A percentile compares a stretch with the other conserved stretches of the same genome.
Conservation (phyloP, 1,284 basidiomycete species). For the Melampsora americana region DNA sequence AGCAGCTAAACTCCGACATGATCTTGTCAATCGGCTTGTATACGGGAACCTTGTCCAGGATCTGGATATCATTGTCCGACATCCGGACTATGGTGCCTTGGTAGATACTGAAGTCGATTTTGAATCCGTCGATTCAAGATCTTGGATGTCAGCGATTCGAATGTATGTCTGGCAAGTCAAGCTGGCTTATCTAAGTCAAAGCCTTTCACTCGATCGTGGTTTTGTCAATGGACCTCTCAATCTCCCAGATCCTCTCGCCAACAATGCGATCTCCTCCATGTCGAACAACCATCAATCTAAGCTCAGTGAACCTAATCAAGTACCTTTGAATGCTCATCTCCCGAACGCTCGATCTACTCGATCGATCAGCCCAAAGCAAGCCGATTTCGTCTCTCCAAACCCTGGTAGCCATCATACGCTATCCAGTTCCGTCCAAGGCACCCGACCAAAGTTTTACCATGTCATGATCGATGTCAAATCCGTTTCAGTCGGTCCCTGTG, state of each 20-base stretch:
- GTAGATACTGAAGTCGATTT: constrained; percentile 70
- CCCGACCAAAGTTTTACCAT: constrained; percentile 71
- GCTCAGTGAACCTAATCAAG: constrained; percentile 42
- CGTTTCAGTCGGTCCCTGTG: constrained; percentile 83
- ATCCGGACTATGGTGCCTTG: constrained; percentile 82
- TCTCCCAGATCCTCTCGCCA: constrained; percentile 24
- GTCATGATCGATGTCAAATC: constrained; percentile 83
- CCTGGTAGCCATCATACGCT: constrained; percentile 1
- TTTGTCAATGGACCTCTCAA: constrained; percentile 48
- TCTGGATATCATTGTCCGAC: constrained; percentile 89
- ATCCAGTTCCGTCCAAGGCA: constrained; percentile 28
- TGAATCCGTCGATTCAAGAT: constrained; percentile 55
- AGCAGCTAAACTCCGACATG: constrained; percentile 72
- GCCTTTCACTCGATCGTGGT: constrained; percentile 68
- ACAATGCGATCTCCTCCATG: constrained; percentile 26
- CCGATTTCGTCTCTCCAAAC: constrained; percentile 15
- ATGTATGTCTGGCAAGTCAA: constrained; percentile 80
- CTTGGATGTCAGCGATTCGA: constrained; percentile 62
- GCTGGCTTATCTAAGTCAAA: constrained; percentile 59
- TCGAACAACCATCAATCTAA: constrained; percentile 52
- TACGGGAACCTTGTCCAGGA: constrained; percentile 87
- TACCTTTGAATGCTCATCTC: constrained; percentile 46
- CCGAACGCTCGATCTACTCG: constrained; percentile 33
- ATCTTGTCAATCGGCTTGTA: constrained; percentile 83
- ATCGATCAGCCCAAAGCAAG: constrained; percentile 13